phyloP scores from a whole-genome alignment of 1,284 basidiomycete genomes.

The Microbotryum silenes-acaulis region DNA sequence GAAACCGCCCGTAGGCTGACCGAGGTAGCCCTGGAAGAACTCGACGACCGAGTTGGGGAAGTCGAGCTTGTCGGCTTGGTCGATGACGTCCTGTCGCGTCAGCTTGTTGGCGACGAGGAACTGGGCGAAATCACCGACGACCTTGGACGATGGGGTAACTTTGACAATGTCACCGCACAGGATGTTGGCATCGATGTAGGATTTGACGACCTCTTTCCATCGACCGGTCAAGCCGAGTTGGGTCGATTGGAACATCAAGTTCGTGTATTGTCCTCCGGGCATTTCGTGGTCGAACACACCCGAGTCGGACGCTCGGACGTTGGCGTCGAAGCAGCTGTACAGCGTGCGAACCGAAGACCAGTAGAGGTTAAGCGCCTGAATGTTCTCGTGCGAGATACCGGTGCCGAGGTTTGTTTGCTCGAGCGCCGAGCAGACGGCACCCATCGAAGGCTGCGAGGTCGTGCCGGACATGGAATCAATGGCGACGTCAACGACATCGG shows the following conservation, averaged over 20 bases:
- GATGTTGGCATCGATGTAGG: constrained; percentile 94
- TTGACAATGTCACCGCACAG: constrained; percentile 99
- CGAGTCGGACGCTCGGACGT: constrained; percentile 87
- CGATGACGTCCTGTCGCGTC: constrained; percentile 74
- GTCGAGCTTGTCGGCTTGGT: constrained; percentile 80
- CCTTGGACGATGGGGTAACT: constrained; percentile 98
- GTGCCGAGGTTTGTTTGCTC: constrained; percentile 94
- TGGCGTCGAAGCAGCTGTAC: constrained; percentile 96
- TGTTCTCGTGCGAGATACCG: constrained; percentile 94
- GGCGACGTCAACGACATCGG: constrained; percentile 95
- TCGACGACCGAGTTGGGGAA: constrained; percentile 67
- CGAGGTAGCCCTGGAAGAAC: constrained; percentile 71
- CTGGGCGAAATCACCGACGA: constrained; percentile 92
- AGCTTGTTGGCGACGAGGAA: constrained; percentile 84
- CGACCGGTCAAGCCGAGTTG: constrained; percentile 95
- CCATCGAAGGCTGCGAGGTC: constrained; percentile 98
- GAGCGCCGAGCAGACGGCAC: constrained; percentile 84
- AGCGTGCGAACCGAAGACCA: constrained; percentile 96
- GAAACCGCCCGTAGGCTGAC: constrained; percentile 95
- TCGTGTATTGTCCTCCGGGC: constrained; percentile 72
- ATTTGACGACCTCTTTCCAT: constrained; percentile 95
- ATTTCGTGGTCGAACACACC: constrained; percentile 99
- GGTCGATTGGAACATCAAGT: constrained; percentile 83
- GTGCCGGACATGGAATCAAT: constrained; percentile 99
- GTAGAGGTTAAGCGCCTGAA: constrained; percentile 95